Base-by-base conservation (phyloP, 805 yeast genomes). In the Candida khao-thaluensis region DNA sequence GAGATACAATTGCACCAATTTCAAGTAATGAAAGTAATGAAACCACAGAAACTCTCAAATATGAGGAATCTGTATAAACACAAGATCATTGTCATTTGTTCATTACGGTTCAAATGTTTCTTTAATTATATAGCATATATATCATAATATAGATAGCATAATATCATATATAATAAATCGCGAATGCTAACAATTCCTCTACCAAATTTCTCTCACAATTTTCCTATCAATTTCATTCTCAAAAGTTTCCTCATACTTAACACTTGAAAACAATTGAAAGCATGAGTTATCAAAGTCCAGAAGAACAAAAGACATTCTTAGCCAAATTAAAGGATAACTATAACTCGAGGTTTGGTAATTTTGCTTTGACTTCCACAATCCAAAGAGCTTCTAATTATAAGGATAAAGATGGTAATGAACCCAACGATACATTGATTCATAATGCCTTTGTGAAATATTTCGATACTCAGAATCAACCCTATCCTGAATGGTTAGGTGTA, bases 401-500 rank as follows among this genome's bases (percentile, higher is more conserved):
- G 8, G 74, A 69, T 26, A 62, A 59, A 30, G 74, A 69, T 50
- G 74, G 74, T 4, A 37, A 41, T 35, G 41, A 57, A 2, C 68
- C 59, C 26, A 61, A 62, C 33, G 70, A 63, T 22, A 69, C 74
- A 1, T 54, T 69, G 39, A 60, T 69, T 45, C 73, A 69, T 54
- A 60, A 64, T 43, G 72, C 74, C 2, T 68, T 69, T 43, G 67
- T 66, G 27, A 60, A 59, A 37, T 64, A 62, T 47, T 69, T 53
- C 39, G 70, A 67, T 37, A 18, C 48, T 5, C 51, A 50, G 14
- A 46, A 52, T 24, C 52, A 56, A 35, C 58, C 63, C n/a, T 69
- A 61, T 39, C 74, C 74, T 17, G 72, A 66, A 20, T 69, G 74
- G 74, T 54, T 69, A 23, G 74, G 72, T 4, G 64, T 52, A 10